A percentile compares a stretch with the other conserved stretches of the same genome.
Evolutionary conservation across 177 flowering plant species (phyloP).

Genomic region (Vitis hybrid): DNA sequence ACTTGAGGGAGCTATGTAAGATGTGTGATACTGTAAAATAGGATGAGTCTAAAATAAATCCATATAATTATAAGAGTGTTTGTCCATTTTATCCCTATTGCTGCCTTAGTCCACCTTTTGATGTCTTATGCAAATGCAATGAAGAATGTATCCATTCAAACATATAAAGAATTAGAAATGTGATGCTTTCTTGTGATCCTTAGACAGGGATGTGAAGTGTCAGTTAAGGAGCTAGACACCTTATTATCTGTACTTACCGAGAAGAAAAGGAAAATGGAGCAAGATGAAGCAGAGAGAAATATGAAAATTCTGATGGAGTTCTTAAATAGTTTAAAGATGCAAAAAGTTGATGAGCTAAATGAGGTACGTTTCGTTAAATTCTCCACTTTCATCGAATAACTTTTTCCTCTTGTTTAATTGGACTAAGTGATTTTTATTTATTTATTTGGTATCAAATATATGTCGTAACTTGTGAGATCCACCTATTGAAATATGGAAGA

Average conservation of each 20-base stretch:
- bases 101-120: background rate
- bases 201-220: slow-evolving; percentile 87
- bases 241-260: slow-evolving; percentile 74
- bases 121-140: background rate
- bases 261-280: slow-evolving; percentile 94
- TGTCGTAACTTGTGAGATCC: background rate
- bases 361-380: slow-evolving; percentile 50
- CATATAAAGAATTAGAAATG: slow-evolving; percentile 13
- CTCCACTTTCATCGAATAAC: background rate
- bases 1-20: too few species aligned
- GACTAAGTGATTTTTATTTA: background rate
- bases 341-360: slow-evolving; percentile 81
- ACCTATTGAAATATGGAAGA: background rate
- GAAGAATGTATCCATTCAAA: background rate
- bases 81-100: background rate
- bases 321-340: slow-evolving; percentile 71
- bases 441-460: background rate
- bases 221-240: slow-evolving; percentile 83
- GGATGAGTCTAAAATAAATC: too few species aligned
- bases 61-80: too few species aligned
- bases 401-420: background rate
- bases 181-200: slow-evolving; percentile 27
- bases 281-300: slow-evolving; percentile 95
- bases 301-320: slow-evolving; percentile 84
- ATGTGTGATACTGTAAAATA: too few species aligned